A percentile compares a stretch with the other conserved stretches of the same genome.
phyloP scores from a whole-genome alignment of 495 filamentous ascomycete genomes.

The Cercophora scortea region DNA sequence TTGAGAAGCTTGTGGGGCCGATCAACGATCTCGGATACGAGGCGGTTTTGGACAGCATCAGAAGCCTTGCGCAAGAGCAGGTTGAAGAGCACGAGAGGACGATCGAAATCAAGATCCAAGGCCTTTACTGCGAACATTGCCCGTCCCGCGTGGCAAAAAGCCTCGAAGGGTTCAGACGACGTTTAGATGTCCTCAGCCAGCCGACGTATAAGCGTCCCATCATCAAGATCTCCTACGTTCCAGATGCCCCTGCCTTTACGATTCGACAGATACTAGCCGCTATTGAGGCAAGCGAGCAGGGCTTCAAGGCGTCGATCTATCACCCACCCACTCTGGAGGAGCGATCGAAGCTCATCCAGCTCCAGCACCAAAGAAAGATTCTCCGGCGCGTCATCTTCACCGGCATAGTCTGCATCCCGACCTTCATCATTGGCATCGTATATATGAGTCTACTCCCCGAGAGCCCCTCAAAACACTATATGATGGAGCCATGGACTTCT shows the following conservation, averaged over 20 bases:
- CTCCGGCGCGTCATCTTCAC: constrained; percentile 61
- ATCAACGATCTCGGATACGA: constrained; percentile 82
- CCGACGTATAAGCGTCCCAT: constrained; percentile 50
- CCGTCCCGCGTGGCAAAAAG: constrained; percentile 50
- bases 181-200: constrained; percentile 39
- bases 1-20: constrained; percentile 51
- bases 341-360: constrained; percentile 62
- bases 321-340: constrained; percentile 84
- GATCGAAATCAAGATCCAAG: constrained; percentile 61
- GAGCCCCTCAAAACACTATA: constrained; percentile 47
- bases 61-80: constrained; percentile 15
- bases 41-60: constrained; percentile 50
- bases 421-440: constrained; percentile 83
- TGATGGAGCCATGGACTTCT: constrained; percentile 67
- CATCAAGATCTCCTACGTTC: constrained; percentile 62
- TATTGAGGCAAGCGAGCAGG: constrained; percentile 56
- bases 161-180: constrained; percentile 26
- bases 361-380: constrained; percentile 53
- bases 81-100: constrained; percentile 38
- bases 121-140: constrained; percentile 86
- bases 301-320: constrained; percentile 61
- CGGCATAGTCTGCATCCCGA: constrained; percentile 70
- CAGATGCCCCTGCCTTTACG: constrained; percentile 61
- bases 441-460: constrained; percentile 75
- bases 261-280: constrained; percentile 63